phyloP scores from a whole-genome alignment of 345 rosid genomes.

The Bruguiera parviflora region DNA sequence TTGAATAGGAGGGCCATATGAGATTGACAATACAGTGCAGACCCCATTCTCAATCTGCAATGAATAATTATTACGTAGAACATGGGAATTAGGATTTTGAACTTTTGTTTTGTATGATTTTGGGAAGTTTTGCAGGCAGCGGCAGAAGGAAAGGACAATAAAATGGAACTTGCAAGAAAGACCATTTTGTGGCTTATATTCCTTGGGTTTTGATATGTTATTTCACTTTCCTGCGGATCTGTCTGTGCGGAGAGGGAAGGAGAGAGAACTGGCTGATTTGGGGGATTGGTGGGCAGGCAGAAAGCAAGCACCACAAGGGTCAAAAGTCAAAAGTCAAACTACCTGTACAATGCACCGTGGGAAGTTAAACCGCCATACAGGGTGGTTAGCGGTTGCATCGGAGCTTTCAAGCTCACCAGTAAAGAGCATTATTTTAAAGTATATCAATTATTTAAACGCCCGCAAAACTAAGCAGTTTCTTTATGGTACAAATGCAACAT shows the following conservation, averaged over 20 bases:
- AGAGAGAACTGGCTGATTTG: neutral
- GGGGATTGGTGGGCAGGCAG: slow-evolving; percentile 9
- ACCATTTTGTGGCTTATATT: slow-evolving; percentile 26
- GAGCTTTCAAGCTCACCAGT: too few relatives aligned
- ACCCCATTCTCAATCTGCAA: slow-evolving; percentile 22
- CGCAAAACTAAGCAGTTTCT: too few relatives aligned
- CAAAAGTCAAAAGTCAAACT: too few relatives aligned
- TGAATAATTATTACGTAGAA: slow-evolving; percentile 18
- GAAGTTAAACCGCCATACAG: too few relatives aligned
- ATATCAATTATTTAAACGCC: too few relatives aligned
- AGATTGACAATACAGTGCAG: slow-evolving; percentile 45
- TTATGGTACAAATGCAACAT: too few relatives aligned
- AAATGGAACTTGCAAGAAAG: slow-evolving; percentile 11
- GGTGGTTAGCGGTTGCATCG: neutral
- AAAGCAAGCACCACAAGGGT: too few relatives aligned
- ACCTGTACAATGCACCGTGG: too few relatives aligned
- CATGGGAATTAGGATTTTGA: slow-evolving; percentile 26
- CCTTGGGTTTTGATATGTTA: slow-evolving; percentile 33
- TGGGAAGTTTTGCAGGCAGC: neutral
- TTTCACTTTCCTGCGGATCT: slow-evolving; percentile 26
- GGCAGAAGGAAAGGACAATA: slow-evolving; percentile 34
- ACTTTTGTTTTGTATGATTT: slow-evolving; percentile 16
- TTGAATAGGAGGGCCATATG: slow-evolving; percentile 34
- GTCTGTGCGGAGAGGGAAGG: neutral
- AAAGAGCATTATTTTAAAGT: too few relatives aligned